Percentiles rank a stretch among this genome's conserved stretches.
Evolutionary conservation across 1,284 basidiomycete genomes (phyloP).

Genomic region (Rhodotorula sp.): DNA sequence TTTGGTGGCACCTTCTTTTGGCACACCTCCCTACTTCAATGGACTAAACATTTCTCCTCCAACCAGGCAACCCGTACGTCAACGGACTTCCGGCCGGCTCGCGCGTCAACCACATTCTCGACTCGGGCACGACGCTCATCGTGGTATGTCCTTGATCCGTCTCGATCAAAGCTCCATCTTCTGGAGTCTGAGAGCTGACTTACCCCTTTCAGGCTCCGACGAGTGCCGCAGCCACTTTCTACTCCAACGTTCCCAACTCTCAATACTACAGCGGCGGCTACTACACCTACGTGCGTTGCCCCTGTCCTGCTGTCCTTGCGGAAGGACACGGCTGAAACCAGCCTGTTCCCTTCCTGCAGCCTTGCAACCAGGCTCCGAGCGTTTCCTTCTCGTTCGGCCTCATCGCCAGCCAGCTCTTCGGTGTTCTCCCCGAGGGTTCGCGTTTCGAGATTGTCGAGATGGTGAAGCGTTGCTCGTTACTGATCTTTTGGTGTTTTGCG

Average conservation of each 20-base stretch:
- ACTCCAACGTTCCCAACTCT: constrained; percentile 18
- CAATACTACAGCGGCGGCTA: background rate
- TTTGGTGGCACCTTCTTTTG: background rate
- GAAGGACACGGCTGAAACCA: background rate
- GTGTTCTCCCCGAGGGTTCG: constrained; percentile 14
- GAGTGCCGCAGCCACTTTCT: constrained; percentile 28
- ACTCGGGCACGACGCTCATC: constrained; percentile 35
- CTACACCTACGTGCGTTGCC: constrained; percentile 21
- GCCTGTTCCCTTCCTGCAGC: constrained; percentile 4
- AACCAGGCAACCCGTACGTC: background rate
- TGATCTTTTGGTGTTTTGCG: background rate
- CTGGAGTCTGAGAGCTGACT: background rate
- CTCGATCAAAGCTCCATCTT: background rate
- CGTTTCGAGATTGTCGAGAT: too few relatives aligned
- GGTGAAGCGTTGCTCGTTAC: background rate
- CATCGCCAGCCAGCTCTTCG: background rate
- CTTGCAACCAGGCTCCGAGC: constrained; percentile 18
- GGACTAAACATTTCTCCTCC: background rate
- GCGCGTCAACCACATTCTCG: constrained; percentile 26
- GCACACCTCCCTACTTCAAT: background rate
- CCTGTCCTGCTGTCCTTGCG: background rate
- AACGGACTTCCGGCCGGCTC: background rate
- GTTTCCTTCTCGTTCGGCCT: constrained; percentile 21
- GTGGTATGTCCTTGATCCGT: constrained; percentile 5
- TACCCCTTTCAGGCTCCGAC: constrained; percentile 19